Conservation (phyloP, 2,329 filamentous ascomycete genomes). For the Curvularia spicifera region DNA sequence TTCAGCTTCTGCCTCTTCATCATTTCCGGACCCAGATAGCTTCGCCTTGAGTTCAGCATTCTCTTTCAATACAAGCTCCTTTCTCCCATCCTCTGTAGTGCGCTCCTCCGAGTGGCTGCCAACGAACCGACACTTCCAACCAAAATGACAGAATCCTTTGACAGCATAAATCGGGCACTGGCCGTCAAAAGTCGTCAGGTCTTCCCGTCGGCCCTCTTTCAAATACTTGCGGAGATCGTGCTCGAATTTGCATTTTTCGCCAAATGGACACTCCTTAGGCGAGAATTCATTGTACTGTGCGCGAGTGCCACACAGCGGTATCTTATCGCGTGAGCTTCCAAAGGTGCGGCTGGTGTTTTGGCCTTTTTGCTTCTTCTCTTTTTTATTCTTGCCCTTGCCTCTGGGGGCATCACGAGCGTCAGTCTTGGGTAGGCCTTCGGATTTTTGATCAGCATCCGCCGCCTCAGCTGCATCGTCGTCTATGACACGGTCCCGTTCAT, state of each 20-base stretch:
- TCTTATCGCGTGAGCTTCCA: constrained; percentile 77
- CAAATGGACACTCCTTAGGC: constrained; percentile 74
- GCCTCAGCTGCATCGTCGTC: constrained; percentile 66
- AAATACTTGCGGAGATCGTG: constrained; percentile 90
- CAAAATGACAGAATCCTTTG: constrained; percentile 77
- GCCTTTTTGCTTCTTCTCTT: constrained; percentile 70
- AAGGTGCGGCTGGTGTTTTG: constrained; percentile 87
- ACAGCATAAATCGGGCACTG: constrained; percentile 82
- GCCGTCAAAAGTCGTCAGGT: constrained; percentile 76
- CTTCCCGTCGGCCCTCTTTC: constrained; percentile 77
- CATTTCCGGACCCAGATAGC: constrained; percentile 57
- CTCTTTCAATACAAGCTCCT: constrained; percentile 77
- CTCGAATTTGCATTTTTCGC: constrained; percentile 78
- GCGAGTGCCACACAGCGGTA: constrained; percentile 78
- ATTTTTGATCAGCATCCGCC: constrained; percentile 54
- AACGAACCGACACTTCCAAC: constrained; percentile 95
- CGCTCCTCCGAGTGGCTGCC: constrained; percentile 85
- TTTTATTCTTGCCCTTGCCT: constrained; percentile 59
- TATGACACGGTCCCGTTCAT: constrained; percentile 37
- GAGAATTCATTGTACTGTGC: constrained; percentile 80
- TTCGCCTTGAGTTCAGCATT: constrained; percentile 57
- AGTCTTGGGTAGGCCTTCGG: constrained; percentile 42
- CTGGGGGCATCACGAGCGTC: constrained; percentile 46
- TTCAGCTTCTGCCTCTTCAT: constrained; percentile 58
- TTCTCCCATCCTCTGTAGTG: constrained; percentile 76